Conservation (phyloP, 352 stramenopile species). For the Phytophthora fragariaefolia region DNA sequence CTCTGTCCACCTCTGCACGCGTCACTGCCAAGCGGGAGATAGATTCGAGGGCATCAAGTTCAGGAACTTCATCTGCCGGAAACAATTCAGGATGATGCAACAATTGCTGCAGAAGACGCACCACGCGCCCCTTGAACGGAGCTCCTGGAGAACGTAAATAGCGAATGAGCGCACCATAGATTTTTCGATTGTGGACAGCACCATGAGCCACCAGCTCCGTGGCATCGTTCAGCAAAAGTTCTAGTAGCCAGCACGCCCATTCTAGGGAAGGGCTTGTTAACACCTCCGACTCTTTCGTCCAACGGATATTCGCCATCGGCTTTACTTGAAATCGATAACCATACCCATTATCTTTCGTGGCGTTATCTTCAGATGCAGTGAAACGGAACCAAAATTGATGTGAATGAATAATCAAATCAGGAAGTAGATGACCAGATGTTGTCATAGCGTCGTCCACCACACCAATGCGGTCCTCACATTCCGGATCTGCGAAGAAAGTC, state of each 20-base stretch:
- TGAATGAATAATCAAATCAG: slow-evolving; percentile 76
- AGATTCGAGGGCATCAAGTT: slow-evolving; percentile 66
- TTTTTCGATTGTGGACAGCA: slow-evolving; percentile 82
- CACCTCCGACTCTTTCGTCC: slow-evolving; percentile 83
- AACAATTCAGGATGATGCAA: slow-evolving; percentile 71
- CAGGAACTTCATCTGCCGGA: slow-evolving; percentile 55
- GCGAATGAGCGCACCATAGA: slow-evolving; percentile 81
- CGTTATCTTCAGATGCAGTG: slow-evolving; percentile 66
- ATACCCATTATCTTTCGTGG: slow-evolving; percentile 67
- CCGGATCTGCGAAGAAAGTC: slow-evolving; percentile 71
- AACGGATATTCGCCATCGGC: slow-evolving; percentile 78
- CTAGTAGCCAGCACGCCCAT: slow-evolving; percentile 87
- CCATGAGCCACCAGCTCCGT: slow-evolving; percentile 66
- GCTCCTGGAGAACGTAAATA: slow-evolving; percentile 82
- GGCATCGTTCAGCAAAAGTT: slow-evolving; percentile 81
- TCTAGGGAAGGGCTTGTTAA: slow-evolving; percentile 78
- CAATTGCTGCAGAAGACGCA: slow-evolving; percentile 79
- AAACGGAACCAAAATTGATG: slow-evolving; percentile 90
- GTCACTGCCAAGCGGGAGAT: slow-evolving; percentile 67
- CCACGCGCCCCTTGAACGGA: slow-evolving; percentile 82
- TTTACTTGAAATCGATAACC: slow-evolving; percentile 88
- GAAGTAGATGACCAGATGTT: slow-evolving; percentile 41
- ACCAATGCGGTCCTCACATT: slow-evolving; percentile 67
- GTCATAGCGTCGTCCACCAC: slow-evolving; percentile 58
- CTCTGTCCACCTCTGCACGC: slow-evolving; percentile 64